Evolutionary conservation across 164 flowering plant species (phyloP), one percentile per base, ranked within the genome.

Genomic region (Tinospora cordifolia): DNA sequence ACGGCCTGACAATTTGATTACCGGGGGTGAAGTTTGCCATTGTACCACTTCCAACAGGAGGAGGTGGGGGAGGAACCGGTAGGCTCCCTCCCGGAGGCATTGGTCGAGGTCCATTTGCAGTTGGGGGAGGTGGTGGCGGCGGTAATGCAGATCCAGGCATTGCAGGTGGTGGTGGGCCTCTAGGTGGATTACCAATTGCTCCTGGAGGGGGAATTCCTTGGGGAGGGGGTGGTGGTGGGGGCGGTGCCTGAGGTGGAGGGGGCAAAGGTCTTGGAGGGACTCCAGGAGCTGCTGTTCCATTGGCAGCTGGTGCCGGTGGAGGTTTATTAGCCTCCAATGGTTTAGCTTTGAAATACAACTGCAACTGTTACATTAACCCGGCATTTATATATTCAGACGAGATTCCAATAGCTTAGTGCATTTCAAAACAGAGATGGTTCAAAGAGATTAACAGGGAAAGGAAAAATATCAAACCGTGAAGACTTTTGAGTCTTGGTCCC

Each of bases 401-500:
- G n/a, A 19, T 54, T 19, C 21, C 19, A 54, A 54, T 19, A 54
- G n/a, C 24, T 8, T 54, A 54, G 60, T 9, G 8, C 22, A 54
- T 19, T 19, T 54, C n/a, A 13, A 8, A 47, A 51, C 17, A 51
- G 19, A 51, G 19, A 51, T 19, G 59, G 21, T 51, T 19, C 15
- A 51, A 6, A n/a, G n/a, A n/a, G n/a, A 51, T 51, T 54, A 54
- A 54, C 22, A 54, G 3, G 25, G 21, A 44, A 54, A n/a, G 27
- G 11, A 41, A 68, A 47, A 44, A 76, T 19, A 54, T 54, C 88
- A 59, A 71, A 94, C 97, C 81, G 99, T 94, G 79, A 94, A 95
- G 96, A 92, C 92, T 78, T 95, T 92, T 30, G 98, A 87, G 78
- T 95, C 99, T 11, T 92, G 93, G 78, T 95, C 99, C 99, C 99